phyloP scores from a whole-genome alignment of 768 basidiomycete genomes.

The Pleurotus sapidus region DNA sequence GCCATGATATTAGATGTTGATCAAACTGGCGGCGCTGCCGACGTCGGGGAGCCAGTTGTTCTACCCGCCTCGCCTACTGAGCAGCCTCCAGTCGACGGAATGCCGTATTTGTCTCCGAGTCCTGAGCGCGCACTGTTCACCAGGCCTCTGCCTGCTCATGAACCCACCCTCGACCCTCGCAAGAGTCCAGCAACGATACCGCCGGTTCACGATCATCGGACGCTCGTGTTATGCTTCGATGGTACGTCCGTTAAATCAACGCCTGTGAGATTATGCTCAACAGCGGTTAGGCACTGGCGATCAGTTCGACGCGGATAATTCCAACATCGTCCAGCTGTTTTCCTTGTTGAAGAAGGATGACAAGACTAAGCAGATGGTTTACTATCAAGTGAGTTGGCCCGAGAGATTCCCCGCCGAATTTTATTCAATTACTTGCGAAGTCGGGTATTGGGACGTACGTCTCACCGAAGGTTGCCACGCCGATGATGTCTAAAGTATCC shows the following conservation, averaged over 20 bases:
- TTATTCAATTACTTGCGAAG: background rate
- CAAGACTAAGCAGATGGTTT: constrained; percentile 49
- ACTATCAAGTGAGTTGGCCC: constrained; percentile 44
- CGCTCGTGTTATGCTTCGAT: constrained; percentile 54
- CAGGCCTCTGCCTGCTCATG: constrained; percentile 5
- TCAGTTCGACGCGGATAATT: constrained; percentile 51
- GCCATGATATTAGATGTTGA: background rate
- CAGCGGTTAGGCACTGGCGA: constrained; percentile 34
- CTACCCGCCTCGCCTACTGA: too few relatives aligned
- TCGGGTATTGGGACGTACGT: constrained; percentile 28
- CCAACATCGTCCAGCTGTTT: constrained; percentile 51
- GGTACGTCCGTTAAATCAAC: constrained; percentile 19
- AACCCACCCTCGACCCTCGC: constrained; percentile 18
- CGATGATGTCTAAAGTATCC: constrained; percentile 31
- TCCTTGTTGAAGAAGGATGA: constrained; percentile 53
- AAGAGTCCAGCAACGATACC: constrained; percentile 34
- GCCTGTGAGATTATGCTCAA: background rate
- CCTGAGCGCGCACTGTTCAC: background rate
- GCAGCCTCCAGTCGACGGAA: background rate
- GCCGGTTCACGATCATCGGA: constrained; percentile 33
- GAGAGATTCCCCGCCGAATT: background rate
- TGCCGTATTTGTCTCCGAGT: background rate
- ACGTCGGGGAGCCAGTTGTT: too few relatives aligned
- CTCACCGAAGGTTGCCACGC: constrained; percentile 31
- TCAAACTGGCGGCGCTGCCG: background rate